Evolutionary conservation across 179 eudicot species (phyloP), one percentile per base, ranked within the genome.

Genomic region (Silene noctiflora): DNA sequence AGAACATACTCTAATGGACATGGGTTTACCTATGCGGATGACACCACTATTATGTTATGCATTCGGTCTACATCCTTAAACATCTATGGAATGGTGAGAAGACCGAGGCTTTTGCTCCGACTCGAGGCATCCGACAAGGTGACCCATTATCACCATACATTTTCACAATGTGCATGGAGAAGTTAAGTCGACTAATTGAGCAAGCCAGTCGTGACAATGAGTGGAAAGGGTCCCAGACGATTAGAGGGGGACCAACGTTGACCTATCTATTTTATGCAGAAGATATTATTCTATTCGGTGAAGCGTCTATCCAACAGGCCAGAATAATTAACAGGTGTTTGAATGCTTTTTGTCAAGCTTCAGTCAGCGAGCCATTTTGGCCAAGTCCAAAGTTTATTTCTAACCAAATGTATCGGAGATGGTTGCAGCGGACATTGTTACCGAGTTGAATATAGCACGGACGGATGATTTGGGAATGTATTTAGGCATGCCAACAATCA

Each of bases 351-450:
- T 53, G 58, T 3, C 58, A 53, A 53, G 58, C 58, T 53, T 53
- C 58, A 16, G 58, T 0, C 58, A 4, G 12, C 1, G 1, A 10
- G 58, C 12, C 3, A 53, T 2, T 4, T 1, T 53, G 0, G n/a
- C 16, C 0, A 16, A 53, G 12, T 53, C 58, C 1, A 3, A 2
- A 10, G 64, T 60, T 5, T 16, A 3, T 20, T 60, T 20, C n/a
- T 60, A 6, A 0, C 9, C 9, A 0, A 60, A 60, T 0, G 8
- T 60, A 1, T 4, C 13, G 1, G 64, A 20, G 4, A 1, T 3
- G 0, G 1, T 16, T 1, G 24, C 24, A 0, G 21, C 2, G 8
- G 1, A 3, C 1, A 5, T 60, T 0, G 0, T 1, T 0, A 5
- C 13, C 3, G 24, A 17, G 8, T 7, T 60, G 21, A 1, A 20